A percentile compares a stretch with the other conserved stretches of the same genome.
Evolutionary conservation across 2,329 filamentous ascomycete species (phyloP).

Genomic region (Fusarium falciforme): DNA sequence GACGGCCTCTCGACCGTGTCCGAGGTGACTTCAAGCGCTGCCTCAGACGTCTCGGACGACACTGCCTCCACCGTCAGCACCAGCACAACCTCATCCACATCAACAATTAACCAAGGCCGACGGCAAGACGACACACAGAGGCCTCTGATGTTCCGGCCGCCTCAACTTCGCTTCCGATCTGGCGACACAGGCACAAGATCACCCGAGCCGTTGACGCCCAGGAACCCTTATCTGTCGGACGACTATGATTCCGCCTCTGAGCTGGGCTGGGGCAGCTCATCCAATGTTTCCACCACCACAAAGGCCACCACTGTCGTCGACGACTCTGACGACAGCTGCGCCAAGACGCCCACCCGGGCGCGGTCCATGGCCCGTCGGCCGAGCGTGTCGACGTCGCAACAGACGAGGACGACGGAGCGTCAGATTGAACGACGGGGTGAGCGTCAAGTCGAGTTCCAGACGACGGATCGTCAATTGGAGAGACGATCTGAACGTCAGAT

Average conservation of each 20-base stretch:
- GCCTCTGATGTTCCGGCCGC: slow-evolving; percentile 40
- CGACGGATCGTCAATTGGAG: slow-evolving; percentile 11
- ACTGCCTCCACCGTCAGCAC: slow-evolving; percentile 14
- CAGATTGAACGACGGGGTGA: slow-evolving; percentile 25
- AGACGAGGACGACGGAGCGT: slow-evolving; percentile 30
- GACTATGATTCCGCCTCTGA: slow-evolving; percentile 44
- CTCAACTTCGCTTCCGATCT: slow-evolving; percentile 40
- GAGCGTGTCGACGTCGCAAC: slow-evolving; percentile 27
- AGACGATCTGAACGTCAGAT: slow-evolving; percentile 14
- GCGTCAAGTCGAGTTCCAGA: slow-evolving; percentile 25
- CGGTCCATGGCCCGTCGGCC: slow-evolving; percentile 33
- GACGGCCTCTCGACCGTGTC: slow-evolving; percentile 43
- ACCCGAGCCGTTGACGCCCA: slow-evolving; percentile 37
- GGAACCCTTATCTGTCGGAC: slow-evolving; percentile 37
- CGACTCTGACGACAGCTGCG: slow-evolving; percentile 39
- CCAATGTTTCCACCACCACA: slow-evolving; percentile 37
- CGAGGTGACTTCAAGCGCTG: slow-evolving; percentile 25
- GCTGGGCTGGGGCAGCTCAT: slow-evolving; percentile 36
- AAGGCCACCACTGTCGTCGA: slow-evolving; percentile 37
- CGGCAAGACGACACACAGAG: slow-evolving; percentile 15
- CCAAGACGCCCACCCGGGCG: slow-evolving; percentile 36
- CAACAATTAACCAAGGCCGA: slow-evolving; percentile 5
- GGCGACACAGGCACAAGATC: slow-evolving; percentile 23
- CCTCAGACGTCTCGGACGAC: slow-evolving; percentile 15
- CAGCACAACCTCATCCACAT: slow-evolving; percentile 9